Evolutionary conservation across 192 early-diverging fungal species (phyloP).

Genomic region (Chytriomyces sp.): DNA sequence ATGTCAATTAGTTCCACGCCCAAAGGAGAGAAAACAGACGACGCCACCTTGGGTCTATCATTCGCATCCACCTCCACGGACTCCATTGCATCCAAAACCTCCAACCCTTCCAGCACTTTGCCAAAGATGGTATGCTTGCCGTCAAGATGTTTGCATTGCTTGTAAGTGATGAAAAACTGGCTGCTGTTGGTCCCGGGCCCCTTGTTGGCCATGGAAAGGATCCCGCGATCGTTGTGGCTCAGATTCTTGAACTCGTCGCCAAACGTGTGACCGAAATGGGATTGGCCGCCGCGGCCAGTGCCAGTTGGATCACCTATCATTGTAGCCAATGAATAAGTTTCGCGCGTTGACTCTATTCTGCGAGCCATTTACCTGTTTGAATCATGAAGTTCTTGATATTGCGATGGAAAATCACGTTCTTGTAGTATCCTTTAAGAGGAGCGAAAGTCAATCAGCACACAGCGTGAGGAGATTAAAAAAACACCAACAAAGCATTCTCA

Average conservation of each 20-base stretch:
- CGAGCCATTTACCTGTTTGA: conserved; percentile 55
- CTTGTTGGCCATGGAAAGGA: conserved; percentile 94
- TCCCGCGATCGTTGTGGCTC: conserved; percentile 78
- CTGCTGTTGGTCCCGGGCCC: conserved; percentile 90
- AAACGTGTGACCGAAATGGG: conserved; percentile 51
- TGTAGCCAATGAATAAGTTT: too few relatives aligned
- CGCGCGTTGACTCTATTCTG: too few relatives aligned
- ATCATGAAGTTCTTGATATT: conserved; percentile 61
- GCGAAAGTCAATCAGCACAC: conserved; percentile 17
- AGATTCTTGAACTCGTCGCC: conserved; percentile 61
- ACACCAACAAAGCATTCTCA: neutral
- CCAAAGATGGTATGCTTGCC: conserved; percentile 96
- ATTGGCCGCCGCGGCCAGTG: conserved; percentile 52
- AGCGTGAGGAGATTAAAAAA: neutral
- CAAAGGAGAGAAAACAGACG: neutral
- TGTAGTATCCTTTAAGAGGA: conserved; percentile 73
- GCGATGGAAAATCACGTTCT: conserved; percentile 80
- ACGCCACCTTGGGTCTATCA: conserved; percentile 65
- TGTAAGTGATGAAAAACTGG: conserved; percentile 65
- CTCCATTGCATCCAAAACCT: conserved; percentile 81
- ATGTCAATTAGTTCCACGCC: neutral
- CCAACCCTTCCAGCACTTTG: conserved; percentile 84
- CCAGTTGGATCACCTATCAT: conserved; percentile 59
- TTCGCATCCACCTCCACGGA: conserved; percentile 66
- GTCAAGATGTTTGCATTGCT: conserved; percentile 48